A percentile compares a stretch with the other conserved stretches of the same genome.
Conservation (phyloP, 1,284 basidiomycete species). For the Peniophora sp. region DNA sequence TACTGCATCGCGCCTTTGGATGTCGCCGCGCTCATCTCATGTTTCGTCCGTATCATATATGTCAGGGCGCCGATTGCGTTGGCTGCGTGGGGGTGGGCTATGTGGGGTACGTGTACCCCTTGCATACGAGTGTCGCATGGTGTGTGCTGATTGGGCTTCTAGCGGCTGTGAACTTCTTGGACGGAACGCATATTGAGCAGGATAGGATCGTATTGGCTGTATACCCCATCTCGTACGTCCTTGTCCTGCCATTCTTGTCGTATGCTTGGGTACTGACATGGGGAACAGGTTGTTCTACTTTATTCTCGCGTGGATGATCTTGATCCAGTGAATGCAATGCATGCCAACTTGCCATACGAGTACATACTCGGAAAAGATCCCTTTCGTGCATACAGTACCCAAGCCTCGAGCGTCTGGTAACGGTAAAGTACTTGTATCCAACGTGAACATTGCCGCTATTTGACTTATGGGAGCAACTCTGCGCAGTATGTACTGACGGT, state of each 20-base stretch:
- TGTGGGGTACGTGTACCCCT: constrained; percentile 73
- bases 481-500: too few species aligned
- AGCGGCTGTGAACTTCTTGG: constrained; percentile 93
- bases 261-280: not conserved
- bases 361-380: too few species aligned
- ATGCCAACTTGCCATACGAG: too few species aligned
- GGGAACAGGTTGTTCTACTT: constrained; percentile 68
- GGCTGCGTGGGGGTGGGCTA: constrained; percentile 86
- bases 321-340: constrained; percentile 53
- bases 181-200: constrained; percentile 86
- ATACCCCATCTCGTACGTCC: constrained; percentile 78
- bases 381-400: too few species aligned
- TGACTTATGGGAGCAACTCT: too few species aligned
- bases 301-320: constrained; percentile 89
- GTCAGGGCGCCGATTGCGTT: constrained; percentile 80
- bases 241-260: constrained; percentile 6
- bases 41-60: constrained; percentile 81
- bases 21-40: constrained; percentile 80
- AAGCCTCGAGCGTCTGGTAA: too few species aligned
- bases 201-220: constrained; percentile 85
- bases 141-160: constrained; percentile 4
- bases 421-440: too few species aligned
- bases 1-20: constrained; percentile 90
- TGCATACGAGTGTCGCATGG: not conserved
- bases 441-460: too few species aligned